phyloP scores from a whole-genome alignment of 2,329 filamentous ascomycete species.

The Colletotrichum tanaceti region DNA sequence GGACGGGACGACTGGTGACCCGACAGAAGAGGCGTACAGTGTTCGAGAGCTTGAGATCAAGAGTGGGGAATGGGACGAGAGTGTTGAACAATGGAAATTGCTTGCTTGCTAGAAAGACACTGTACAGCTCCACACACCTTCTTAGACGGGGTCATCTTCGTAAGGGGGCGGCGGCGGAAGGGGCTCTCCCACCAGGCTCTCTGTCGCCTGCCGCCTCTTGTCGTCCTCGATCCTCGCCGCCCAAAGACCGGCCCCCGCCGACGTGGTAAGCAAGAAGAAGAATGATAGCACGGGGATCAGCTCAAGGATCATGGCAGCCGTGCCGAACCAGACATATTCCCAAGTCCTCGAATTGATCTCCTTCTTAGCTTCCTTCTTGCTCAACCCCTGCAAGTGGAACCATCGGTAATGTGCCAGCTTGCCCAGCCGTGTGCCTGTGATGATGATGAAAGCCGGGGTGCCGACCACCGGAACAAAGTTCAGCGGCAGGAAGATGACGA shows the following conservation, averaged over 20 bases:
- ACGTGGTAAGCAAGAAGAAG: constrained; percentile 90
- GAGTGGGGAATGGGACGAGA: background rate
- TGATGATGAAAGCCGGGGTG: constrained; percentile 84
- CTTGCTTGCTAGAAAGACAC: background rate
- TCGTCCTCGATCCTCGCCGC: constrained; percentile 79
- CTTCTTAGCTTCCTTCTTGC: constrained; percentile 77
- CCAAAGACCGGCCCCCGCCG: constrained; percentile 88
- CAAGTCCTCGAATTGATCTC: constrained; percentile 76
- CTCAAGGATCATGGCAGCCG: constrained; percentile 83
- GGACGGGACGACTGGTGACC: too few species aligned
- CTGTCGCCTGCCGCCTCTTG: constrained; percentile 46
- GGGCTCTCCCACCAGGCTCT: constrained; percentile 42
- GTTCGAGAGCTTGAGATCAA: too few species aligned
- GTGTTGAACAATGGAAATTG: background rate
- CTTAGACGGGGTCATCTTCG: constrained; percentile 51
- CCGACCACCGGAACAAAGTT: constrained; percentile 89
- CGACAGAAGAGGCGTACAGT: background rate
- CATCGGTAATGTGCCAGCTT: constrained; percentile 93
- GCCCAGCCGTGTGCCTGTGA: constrained; percentile 88
- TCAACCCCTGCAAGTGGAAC: constrained; percentile 82
- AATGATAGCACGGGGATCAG: constrained; percentile 93
- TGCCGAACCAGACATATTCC: constrained; percentile 95
- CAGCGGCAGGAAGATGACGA: constrained; percentile 81
- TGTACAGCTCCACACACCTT: too few species aligned
- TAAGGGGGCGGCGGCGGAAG: constrained; percentile 53